Evolutionary conservation across 192 early-diverging fungal genomes (phyloP).

Genomic region (Bifiguratus adelaidae): DNA sequence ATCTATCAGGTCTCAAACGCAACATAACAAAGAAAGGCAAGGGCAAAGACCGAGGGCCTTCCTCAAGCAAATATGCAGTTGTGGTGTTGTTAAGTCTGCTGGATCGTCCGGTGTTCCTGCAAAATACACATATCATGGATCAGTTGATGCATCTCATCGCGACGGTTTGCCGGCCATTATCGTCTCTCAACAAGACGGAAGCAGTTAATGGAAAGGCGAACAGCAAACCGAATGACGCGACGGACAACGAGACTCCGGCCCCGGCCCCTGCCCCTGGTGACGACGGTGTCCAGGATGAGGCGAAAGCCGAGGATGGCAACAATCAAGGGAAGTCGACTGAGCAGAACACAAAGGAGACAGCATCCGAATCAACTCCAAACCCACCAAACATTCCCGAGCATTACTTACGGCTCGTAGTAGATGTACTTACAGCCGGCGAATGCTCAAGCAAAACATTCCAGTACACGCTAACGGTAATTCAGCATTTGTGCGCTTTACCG

Average conservation of each 20-base stretch:
- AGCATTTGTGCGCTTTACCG: conserved; percentile 65
- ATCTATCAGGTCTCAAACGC: conserved; percentile 35
- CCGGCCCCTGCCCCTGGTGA: neutral
- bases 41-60: conserved; percentile 41
- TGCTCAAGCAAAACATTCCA: conserved; percentile 93
- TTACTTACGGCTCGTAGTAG: conserved; percentile 75
- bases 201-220: conserved; percentile 30
- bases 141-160: conserved; percentile 79
- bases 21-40: conserved; percentile 56
- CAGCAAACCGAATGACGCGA: conserved; percentile 11
- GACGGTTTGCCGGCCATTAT: conserved; percentile 66
- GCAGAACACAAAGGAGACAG: neutral
- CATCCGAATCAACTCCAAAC: conserved; percentile 32
- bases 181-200: conserved; percentile 43
- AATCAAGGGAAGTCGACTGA: conserved; percentile 1
- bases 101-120: conserved; percentile 72
- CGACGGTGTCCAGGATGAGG: conserved; percentile 1
- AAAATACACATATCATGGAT: conserved; percentile 75
- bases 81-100: conserved; percentile 77
- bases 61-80: conserved; percentile 55
- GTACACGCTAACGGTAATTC: conserved; percentile 82
- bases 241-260: neutral
- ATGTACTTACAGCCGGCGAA: conserved; percentile 82
- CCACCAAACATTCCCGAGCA: conserved; percentile 75
- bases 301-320: neutral